These are phyloP conservation scores for Penicillium robsamsonii DNA, from an alignment of 495 filamentous ascomycete genomes.

Conservation along the genomic window DNA sequence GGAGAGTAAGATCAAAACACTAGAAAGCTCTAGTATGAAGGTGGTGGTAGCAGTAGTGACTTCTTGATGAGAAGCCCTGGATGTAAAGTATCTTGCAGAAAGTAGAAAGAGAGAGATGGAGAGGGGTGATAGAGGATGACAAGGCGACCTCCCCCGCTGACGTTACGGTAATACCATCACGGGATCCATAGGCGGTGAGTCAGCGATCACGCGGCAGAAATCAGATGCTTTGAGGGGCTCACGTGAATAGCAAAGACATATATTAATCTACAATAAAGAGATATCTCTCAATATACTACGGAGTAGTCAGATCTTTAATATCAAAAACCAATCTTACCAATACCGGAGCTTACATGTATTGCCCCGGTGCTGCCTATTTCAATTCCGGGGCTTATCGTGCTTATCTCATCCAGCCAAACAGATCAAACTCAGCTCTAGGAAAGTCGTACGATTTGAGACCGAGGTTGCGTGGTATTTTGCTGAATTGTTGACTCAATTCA, in stretches of 20 bases:
- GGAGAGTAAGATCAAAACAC: slow-evolving; percentile 13
- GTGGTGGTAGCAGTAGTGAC: slow-evolving; percentile 10
- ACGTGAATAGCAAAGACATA: slow-evolving; percentile 14
- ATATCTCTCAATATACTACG: background rate
- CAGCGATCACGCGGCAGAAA: slow-evolving; percentile 21
- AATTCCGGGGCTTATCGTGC: slow-evolving; percentile 16
- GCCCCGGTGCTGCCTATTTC: background rate
- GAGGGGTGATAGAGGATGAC: slow-evolving; percentile 24
- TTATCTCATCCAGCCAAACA: slow-evolving; percentile 33
- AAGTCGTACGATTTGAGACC: slow-evolving; percentile 17
- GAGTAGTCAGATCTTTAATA: background rate
- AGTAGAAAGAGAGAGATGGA: slow-evolving; percentile 19
- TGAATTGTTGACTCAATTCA: background rate
- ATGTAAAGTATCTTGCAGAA: slow-evolving; percentile 11
- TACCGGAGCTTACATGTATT: background rate
- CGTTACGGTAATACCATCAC: slow-evolving; percentile 35
- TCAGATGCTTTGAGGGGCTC: slow-evolving; percentile 6
- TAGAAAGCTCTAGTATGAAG: slow-evolving; percentile 7
- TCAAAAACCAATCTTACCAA: background rate
- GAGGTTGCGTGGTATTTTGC: slow-evolving; percentile 7
- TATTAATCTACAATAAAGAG: background rate
- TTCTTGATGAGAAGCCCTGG: background rate
- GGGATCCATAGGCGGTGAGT: slow-evolving; percentile 36
- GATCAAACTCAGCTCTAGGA: slow-evolving; percentile 24
- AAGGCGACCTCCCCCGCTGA: slow-evolving; percentile 34